Base-by-base conservation (phyloP, 1,284 basidiomycete genomes). In the Bjerkandera adusta region DNA sequence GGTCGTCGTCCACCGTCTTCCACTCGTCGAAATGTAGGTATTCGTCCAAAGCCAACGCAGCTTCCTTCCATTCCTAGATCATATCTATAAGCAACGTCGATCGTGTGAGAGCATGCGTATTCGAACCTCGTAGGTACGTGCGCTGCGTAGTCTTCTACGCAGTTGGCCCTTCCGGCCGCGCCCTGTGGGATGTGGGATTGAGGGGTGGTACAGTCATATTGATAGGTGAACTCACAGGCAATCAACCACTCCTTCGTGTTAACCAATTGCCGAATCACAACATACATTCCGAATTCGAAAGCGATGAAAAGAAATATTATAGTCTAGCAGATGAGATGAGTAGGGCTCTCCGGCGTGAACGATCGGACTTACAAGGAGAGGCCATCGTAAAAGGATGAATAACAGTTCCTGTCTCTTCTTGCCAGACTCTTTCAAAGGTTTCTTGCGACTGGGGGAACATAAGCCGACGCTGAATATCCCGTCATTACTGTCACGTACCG, bases 161-260 rank as follows among this genome's bases (percentile, higher is more conserved):
- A 96, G 69, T 15, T 75, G 65, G 4, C 91, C 91, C 61, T 93
- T 94, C 48, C 81, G 73, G 5, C 96, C 95, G 47, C 91, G 72
- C 89, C 92, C 91, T 85, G 62, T 44, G 30, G 35, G 13, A 34
- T 5, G 39, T 21, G 38, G 8, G 45, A 22, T 15, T 45, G 25
- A 4, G 6, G 15, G 4, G 2, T 3, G 25, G 13, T 22, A 16
- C 24, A 21, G 10, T 25, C 35, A 20, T 21, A 41, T 36, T 21
- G 15, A 35, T 25, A 15, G 25, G 34, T 13, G 15, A 15, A 67
- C 85, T 61, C 58, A 93, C 93, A 97, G 43, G 91, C 90, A 20
- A 89, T 81, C 37, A 93, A 64, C 81, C 85, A 95, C 67, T 97
- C 93, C 60, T 93, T 89, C n/a, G 89, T 77, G 60, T 95, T 95